Base-by-base conservation (phyloP, 192 early-diverging fungal genomes). In the Rhizophagus sp. region DNA sequence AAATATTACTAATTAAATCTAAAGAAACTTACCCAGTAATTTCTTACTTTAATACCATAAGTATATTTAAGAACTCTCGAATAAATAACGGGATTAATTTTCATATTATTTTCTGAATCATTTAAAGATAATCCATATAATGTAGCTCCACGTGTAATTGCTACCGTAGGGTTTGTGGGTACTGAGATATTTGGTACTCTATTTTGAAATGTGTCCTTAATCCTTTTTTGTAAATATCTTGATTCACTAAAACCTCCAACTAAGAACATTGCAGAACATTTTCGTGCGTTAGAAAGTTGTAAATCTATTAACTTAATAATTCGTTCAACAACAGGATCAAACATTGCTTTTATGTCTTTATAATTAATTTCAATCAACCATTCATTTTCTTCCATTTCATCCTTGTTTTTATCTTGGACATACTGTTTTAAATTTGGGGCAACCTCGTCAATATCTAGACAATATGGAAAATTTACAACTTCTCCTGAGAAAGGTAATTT, bases 211-310 rank as follows among this genome's bases (percentile, higher is more conserved):
- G 81, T 75, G 72, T 83, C 68, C 2, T 79, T 78, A 73, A 83
- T 79, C 72, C 81, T 81, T 27, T 82, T 75, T 47, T 79, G 71
- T 50, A 86, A 50, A 57, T 86, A 86, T 27, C 66, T 67, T 9
- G 80, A 82, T 11, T 82, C 79, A 57, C 85, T 82, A 62, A 86
- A 82, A 17, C 81, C 85, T 66, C 85, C 83, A 19, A 84, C 81
- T 78, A 86, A 75, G 57, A 86, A 86, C 12, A 86, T 84, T 4
- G 81, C 76, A 7, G 64, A 52, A 65, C 78, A 78, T 34, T 52
- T 34, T 52, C 30, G 4, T 11, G 57, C 47, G 47, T 84, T 47
- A 12, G 9, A 1, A 12, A 47, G 44, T 12, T 47, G 44, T 12
- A 4, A 10, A 10, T 12, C 0, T 47, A 85, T 83, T 62, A 85